These are phyloP conservation scores for Salix suchowensis DNA, from an alignment of 345 rosid genomes.

Conservation along the genomic window DNA sequence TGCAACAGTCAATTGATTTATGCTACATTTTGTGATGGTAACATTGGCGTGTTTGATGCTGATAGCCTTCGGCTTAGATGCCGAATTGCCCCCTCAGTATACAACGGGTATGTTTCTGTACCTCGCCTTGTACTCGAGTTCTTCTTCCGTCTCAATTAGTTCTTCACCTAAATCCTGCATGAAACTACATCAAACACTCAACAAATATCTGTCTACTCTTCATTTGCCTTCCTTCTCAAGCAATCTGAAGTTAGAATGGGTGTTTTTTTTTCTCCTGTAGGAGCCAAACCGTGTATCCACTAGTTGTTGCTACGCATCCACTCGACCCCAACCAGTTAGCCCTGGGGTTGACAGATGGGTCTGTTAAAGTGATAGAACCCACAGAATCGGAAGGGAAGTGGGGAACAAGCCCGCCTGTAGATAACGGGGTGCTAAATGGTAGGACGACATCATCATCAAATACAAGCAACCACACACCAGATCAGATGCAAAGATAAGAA, in stretches of 20 bases:
- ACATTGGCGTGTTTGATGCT: constrained; percentile 70
- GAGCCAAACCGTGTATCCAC: constrained; percentile 57
- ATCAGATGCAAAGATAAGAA: constrained; percentile 61
- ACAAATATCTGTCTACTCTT: background rate
- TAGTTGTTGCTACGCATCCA: constrained; percentile 77
- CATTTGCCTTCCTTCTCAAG: background rate
- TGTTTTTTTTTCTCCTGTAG: constrained; percentile 22
- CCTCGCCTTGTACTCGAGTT: background rate
- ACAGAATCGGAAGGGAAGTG: constrained; percentile 63
- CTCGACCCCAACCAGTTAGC: constrained; percentile 71
- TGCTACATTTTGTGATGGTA: constrained; percentile 66
- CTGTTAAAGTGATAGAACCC: constrained; percentile 74
- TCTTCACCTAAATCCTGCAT: background rate
- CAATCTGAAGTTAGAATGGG: too few relatives aligned
- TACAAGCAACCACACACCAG: constrained; percentile 70
- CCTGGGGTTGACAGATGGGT: constrained; percentile 60
- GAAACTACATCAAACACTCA: background rate
- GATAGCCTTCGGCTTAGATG: constrained; percentile 65
- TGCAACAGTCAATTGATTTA: constrained; percentile 79
- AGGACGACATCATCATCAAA: constrained; percentile 70
- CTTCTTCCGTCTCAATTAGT: background rate
- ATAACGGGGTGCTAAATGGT: constrained; percentile 60
- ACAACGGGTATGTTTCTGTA: constrained; percentile 46
- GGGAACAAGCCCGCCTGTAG: constrained; percentile 57
- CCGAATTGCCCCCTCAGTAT: constrained; percentile 61